These are phyloP conservation scores for Aspergillus amoenus DNA, from an alignment of 2,329 filamentous ascomycete genomes.

Conservation along the genomic window DNA sequence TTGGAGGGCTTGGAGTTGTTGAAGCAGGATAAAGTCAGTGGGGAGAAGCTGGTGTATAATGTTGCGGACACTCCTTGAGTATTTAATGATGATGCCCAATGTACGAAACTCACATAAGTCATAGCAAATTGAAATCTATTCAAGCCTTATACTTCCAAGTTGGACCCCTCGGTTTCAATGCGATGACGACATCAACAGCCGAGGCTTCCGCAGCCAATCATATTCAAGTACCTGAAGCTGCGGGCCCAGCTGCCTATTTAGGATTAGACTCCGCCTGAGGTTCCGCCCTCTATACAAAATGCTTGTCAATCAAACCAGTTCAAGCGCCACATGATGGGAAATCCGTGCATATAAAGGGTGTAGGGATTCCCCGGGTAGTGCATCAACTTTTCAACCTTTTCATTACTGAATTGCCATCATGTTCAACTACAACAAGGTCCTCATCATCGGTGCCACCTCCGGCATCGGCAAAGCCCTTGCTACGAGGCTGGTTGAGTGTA, in stretches of 20 bases:
- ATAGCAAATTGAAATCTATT: neutral
- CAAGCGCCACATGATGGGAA: too few species aligned
- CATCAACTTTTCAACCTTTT: too few species aligned
- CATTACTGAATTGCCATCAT: too few species aligned
- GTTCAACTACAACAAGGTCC: conserved; percentile 49
- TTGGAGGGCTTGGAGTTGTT: neutral
- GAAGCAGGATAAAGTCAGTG: neutral
- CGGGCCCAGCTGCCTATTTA: neutral
- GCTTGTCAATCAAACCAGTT: too few species aligned
- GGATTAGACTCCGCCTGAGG: neutral
- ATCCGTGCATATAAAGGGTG: too few species aligned
- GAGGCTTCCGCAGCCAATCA: neutral
- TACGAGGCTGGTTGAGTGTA: conserved; percentile 48
- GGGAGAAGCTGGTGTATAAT: neutral
- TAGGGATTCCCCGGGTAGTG: too few species aligned
- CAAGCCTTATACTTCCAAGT: too few species aligned
- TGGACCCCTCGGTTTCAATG: too few species aligned
- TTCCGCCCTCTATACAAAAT: neutral
- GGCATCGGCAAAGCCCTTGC: conserved; percentile 51
- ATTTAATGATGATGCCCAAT: too few species aligned
- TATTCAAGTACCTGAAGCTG: neutral
- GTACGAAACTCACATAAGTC: too few species aligned
- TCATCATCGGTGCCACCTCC: conserved; percentile 53
- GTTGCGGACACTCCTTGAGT: neutral
- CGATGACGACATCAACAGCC: too few species aligned